phyloP scores from a whole-genome alignment of 805 yeast species.

The Myxozyma kluyveri region DNA sequence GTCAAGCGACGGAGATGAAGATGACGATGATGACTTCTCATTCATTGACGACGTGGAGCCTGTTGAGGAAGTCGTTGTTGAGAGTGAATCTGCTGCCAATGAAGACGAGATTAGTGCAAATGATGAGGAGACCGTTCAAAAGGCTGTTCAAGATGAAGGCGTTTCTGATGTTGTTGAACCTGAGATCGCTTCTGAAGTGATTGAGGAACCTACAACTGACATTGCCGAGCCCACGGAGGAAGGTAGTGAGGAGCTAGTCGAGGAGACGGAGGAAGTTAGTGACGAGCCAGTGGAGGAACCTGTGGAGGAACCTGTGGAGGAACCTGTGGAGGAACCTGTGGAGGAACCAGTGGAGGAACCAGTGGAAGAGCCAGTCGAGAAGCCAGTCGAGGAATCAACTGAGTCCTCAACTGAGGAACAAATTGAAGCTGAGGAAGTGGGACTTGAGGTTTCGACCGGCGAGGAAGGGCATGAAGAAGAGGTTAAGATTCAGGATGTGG shows the following conservation, averaged over 20 bases:
- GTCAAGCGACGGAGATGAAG: background rate
- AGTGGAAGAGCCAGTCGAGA: conserved; percentile 2
- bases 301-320: conserved; percentile 4
- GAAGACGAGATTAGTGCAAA: background rate
- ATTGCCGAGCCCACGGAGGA: background rate
- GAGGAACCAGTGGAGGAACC: conserved; percentile 4
- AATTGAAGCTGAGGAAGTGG: background rate
- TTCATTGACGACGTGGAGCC: background rate
- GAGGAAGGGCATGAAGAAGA: background rate
- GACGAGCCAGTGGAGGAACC: conserved; percentile 1
- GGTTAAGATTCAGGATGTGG: background rate
- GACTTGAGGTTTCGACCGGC: background rate
- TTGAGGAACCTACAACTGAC: conserved; percentile 1
- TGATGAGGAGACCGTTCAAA: background rate
- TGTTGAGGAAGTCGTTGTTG: background rate
- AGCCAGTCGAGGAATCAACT: background rate
- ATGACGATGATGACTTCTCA: background rate
- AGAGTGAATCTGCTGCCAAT: background rate
- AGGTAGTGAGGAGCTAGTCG: background rate
- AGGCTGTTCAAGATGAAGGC: background rate
- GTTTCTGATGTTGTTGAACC: background rate
- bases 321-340: conserved; percentile 4
- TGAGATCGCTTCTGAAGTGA: background rate
- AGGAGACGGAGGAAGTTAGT: background rate
- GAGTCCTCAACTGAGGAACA: background rate